Percentiles rank a stretch among this genome's conserved stretches.
phyloP scores from a whole-genome alignment of 257 asterid genomes.

The Gentiana straminea region DNA sequence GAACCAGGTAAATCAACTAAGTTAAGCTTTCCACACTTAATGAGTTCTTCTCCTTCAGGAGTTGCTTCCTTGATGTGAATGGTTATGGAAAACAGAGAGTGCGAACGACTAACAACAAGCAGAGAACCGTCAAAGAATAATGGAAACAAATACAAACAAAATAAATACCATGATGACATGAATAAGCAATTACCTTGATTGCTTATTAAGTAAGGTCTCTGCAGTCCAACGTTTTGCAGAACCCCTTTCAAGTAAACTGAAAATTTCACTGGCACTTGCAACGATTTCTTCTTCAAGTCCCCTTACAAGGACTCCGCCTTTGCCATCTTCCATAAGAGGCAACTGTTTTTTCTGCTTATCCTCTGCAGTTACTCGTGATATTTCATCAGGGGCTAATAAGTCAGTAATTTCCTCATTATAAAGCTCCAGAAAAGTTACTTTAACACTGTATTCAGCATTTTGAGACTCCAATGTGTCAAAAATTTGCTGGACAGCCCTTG shows the following conservation, averaged over 20 bases:
- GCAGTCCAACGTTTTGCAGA: conserved; percentile 84
- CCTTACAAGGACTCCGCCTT: conserved; percentile 89
- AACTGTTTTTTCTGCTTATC: conserved; percentile 78
- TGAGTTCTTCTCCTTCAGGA: conserved; percentile 87
- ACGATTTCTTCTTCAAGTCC: conserved; percentile 88
- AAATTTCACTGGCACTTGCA: conserved; percentile 63
- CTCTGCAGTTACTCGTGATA: conserved; percentile 44
- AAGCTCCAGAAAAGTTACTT: conserved; percentile 77
- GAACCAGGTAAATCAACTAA: conserved; percentile 92
- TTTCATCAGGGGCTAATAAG: conserved; percentile 69
- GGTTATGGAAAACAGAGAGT: conserved; percentile 80
- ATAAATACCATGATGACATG: background rate
- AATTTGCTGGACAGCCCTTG: conserved; percentile 71
- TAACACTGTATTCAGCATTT: conserved; percentile 78
- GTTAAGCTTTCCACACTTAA: conserved; percentile 84
- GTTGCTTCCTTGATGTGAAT: conserved; percentile 89
- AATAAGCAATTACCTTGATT: conserved; percentile 52
- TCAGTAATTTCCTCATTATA: conserved; percentile 90
- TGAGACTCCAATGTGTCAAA: conserved; percentile 76
- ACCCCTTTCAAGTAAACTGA: conserved; percentile 69
- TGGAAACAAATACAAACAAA: conserved; percentile 8
- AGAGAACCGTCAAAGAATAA: background rate
- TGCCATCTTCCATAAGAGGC: conserved; percentile 89
- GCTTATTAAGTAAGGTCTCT: conserved; percentile 74
- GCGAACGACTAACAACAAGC: conserved; percentile 69